Base-by-base conservation (phyloP, 331 rosid genomes). In the Prunus yedoensis region DNA sequence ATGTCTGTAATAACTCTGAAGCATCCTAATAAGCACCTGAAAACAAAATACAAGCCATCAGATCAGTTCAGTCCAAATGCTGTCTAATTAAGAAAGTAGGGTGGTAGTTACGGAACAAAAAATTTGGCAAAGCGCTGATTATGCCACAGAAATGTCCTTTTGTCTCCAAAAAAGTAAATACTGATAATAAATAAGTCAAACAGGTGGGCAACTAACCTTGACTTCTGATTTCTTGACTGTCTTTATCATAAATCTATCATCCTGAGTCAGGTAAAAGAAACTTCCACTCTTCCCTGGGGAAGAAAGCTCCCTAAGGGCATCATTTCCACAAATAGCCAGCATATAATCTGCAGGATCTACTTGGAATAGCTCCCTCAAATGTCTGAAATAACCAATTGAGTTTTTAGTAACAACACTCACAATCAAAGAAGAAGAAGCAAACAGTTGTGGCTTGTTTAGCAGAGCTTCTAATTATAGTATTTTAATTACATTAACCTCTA, bases 251-350 rank as follows among this genome's bases (percentile, higher is more conserved):
- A 95, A 92, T 46, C 99, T 78, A 76, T 95, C 99, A 51, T 95
- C 99, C 80, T 95, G 99, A 14, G 99, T 95, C 77, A 95, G 83
- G 85, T 95, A 95, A 84, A 95, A 95, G 77, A 85, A 66, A 78
- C 99, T 90, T 47, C 99, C 98, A 16, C 99, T 95, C 84, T 95
- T 92, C 62, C 99, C 99, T 0, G 99, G 98, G 23, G 99, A 95
- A 32, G 98, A 95, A 71, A 95, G 96, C 90, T 92, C 98, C 76
- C 97, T 77, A 7, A 95, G 97, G n/a, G 99, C 90, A 78, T 89
- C 98, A 74, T 92, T 82, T 53, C 99, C 99, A 30, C 99, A 95
- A 76, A 95, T 88, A 61, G 99, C 99, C 61, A 95, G 80, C 99
- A 95, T 95, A 74, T 95, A 95, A 75, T 95, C 99, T 17, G 98